Base-by-base conservation (phyloP, 148 eudicot species). In the Diospyros lotus region DNA sequence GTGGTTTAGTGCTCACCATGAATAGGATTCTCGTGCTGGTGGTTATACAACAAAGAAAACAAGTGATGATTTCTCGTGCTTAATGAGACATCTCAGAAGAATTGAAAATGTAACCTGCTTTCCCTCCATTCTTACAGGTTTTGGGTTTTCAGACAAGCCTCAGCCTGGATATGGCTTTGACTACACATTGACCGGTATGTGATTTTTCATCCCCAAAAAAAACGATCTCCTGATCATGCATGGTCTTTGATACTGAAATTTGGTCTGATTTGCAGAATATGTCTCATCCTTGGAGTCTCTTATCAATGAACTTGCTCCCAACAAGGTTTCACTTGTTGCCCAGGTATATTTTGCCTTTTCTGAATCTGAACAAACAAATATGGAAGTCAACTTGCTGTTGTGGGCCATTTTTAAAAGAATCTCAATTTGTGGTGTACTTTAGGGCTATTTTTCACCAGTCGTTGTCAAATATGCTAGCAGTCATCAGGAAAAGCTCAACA, bases 81-180 rank as follows among this genome's bases (percentile, higher is more conserved):
- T 28, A 64, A 55, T 55, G 59, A 55, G 4, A 4, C 52, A 48
- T 48, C 52, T 28, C 28, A 28, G 28, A 28, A 28, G 28, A 28
- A 28, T 28, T 5, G 59, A 13, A 55, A 70, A 70, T 28, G 6
- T 46, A 9, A 6, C 13, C 39, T 64, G 6, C 51, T 50, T 76
- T n/a, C 55, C 43, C 9, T 75, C 60, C 67, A 40, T 58, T 52
- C 39, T 71, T 78, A 65, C 86, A 95, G 99, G 99, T 50, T 95
- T 95, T 89, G 99, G 99, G 60, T 95, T 90, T 86, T 95, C 99
- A 3, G 99, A 95, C 58, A 95, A 93, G 83, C 99, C 99, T 6
- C 98, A 89, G 72, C 86, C 93, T 64, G 88, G 86, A 56, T 86
- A 96, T 80, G 99, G 98, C 71, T 96, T 96, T 86, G 99, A 96